Conservation (phyloP, 305 asterid species). For the Plantago lanceolata region DNA sequence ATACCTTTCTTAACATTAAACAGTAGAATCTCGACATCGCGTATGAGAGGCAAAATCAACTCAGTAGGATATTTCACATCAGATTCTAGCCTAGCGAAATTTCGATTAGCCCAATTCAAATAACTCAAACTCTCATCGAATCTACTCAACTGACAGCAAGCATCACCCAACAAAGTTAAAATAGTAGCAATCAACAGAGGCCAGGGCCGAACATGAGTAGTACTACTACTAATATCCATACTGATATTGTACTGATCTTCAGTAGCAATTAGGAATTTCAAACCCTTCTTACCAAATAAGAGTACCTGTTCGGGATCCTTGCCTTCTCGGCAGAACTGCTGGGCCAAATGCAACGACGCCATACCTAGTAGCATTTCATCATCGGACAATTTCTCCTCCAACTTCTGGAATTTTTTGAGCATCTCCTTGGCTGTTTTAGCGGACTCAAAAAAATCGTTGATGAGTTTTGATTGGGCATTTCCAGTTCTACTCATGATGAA, state of each 20-base stretch:
- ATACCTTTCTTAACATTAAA: no score
- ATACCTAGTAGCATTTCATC: no score
- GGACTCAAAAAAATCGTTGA: no score
- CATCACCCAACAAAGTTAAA: neutral
- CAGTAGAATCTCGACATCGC: no score
- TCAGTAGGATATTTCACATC: neutral
- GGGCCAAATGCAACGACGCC: neutral
- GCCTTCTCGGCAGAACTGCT: neutral
- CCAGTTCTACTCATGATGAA: no score
- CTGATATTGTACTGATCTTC: no score
- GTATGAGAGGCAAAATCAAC: neutral
- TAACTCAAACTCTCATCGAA: neutral
- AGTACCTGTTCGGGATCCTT: neutral
- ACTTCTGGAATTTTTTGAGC: no score
- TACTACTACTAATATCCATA: no score
- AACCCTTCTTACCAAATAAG: constrained; percentile 2
- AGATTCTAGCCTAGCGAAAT: neutral
- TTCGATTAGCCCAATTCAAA: neutral
- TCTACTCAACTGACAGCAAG: neutral
- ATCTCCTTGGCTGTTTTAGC: no score
- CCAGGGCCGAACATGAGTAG: neutral
- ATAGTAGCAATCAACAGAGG: neutral
- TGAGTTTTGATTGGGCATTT: no score
- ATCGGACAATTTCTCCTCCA: no score
- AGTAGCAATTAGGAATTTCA: neutral